phyloP scores from a whole-genome alignment of 768 basidiomycete genomes.

The Heimioporus sp. region DNA sequence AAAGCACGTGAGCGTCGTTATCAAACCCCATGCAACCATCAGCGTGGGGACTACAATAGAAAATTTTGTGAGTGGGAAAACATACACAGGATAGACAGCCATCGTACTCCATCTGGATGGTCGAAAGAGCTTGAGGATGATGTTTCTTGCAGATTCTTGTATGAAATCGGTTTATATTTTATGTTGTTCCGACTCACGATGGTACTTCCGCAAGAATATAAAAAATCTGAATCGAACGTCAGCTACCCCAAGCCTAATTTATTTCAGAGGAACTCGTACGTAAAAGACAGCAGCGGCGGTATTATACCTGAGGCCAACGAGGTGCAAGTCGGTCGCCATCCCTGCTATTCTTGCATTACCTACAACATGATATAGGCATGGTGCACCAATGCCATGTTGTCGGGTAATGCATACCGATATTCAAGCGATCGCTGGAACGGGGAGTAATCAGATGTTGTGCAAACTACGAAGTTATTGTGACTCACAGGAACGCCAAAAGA shows the following conservation, averaged over 20 bases:
- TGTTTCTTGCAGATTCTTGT: constrained; percentile 25
- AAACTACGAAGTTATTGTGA: background rate
- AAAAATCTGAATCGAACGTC: constrained; percentile 23
- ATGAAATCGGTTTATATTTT: background rate
- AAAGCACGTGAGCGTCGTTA: constrained; percentile 38
- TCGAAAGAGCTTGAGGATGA: constrained; percentile 33
- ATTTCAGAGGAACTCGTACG: constrained; percentile 11
- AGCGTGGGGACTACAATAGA: constrained; percentile 34
- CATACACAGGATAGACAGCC: background rate
- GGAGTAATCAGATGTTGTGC: background rate
- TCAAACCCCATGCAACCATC: constrained; percentile 37
- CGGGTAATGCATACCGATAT: background rate
- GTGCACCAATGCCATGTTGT: background rate
- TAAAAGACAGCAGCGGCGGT: constrained; percentile 40
- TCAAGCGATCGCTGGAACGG: background rate
- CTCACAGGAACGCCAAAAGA: constrained; percentile 3
- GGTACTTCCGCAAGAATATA: constrained; percentile 39
- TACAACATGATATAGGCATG: background rate
- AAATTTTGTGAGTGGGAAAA: constrained; percentile 2
- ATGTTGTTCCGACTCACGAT: constrained; percentile 29
- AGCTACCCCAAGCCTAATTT: background rate
- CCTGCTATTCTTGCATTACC: no score
- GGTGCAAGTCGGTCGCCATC: constrained; percentile 38
- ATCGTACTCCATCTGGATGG: constrained; percentile 34
- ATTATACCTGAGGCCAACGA: constrained; percentile 37